phyloP scores from a whole-genome alignment of 2,329 filamentous ascomycete species.

The Emergomyces orientalis region DNA sequence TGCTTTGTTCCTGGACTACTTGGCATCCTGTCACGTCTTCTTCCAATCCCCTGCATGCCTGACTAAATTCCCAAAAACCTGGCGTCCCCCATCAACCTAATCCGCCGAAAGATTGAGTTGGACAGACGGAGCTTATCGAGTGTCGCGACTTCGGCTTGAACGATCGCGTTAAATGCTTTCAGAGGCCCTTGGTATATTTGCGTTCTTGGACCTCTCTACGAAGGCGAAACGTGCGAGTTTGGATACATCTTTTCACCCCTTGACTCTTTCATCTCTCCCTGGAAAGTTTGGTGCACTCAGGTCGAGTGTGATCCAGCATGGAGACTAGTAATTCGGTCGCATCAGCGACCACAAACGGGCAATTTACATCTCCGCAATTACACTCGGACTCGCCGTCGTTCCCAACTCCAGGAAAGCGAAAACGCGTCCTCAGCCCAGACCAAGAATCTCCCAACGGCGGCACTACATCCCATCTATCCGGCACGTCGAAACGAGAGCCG shows the following conservation, averaged over 20 bases:
- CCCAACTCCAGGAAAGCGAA: constrained; percentile 35
- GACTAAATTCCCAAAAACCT: constrained; percentile 9
- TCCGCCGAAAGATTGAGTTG: not conserved
- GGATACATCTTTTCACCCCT: not conserved
- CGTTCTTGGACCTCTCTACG: not conserved
- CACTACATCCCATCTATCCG: constrained; percentile 14
- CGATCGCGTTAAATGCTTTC: constrained; percentile 7
- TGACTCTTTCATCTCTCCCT: not conserved
- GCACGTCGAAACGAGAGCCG: constrained; percentile 16
- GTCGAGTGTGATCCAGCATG: constrained; percentile 8
- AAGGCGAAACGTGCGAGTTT: constrained; percentile 1
- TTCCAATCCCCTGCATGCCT: not conserved
- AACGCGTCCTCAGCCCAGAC: constrained; percentile 30
- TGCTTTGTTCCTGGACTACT: constrained; percentile 3
- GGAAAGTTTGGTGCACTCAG: not conserved
- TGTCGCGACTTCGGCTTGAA: not conserved
- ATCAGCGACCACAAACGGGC: constrained; percentile 29
- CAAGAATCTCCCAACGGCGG: constrained; percentile 23
- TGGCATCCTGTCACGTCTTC: constrained; percentile 5
- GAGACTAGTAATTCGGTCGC: constrained; percentile 25
- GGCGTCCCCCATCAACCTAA: constrained; percentile 2
- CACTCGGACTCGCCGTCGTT: constrained; percentile 22
- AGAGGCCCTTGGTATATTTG: not conserved
- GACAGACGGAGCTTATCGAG: not conserved
- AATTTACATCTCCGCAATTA: constrained; percentile 21